Conservation (phyloP, 2,329 filamentous ascomycete species). For the Cladosporium sp. region DNA sequence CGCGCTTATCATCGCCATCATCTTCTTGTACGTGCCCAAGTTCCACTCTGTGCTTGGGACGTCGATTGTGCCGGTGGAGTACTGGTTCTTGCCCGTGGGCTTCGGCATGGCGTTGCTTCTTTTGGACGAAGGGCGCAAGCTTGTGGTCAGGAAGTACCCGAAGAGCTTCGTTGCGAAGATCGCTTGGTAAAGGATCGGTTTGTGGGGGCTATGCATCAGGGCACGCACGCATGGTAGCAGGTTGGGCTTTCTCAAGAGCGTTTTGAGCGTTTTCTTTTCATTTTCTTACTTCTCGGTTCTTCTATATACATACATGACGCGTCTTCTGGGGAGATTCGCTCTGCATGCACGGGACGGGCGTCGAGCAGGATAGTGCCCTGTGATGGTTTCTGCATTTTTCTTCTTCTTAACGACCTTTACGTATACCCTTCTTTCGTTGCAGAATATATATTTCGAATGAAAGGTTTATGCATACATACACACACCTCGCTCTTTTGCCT, state of each 20-base stretch:
- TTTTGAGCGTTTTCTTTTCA: not conserved
- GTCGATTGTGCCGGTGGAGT: slow-evolving; percentile 64
- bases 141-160: slow-evolving; percentile 60
- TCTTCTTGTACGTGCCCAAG: slow-evolving; percentile 64
- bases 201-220: not conserved
- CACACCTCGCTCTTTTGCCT: not conserved
- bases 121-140: slow-evolving; percentile 68
- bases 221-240: not conserved
- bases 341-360: too few species aligned
- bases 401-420: not conserved
- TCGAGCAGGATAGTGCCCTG: not conserved
- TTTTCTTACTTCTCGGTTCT: not conserved
- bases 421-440: not conserved
- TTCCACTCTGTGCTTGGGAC: slow-evolving; percentile 64
- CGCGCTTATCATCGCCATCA: slow-evolving; percentile 66
- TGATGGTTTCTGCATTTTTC: not conserved
- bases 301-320: not conserved
- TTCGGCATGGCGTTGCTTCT: slow-evolving; percentile 67
- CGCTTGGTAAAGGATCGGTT: slow-evolving; percentile 56
- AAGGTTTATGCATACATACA: not conserved
- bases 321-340: not conserved
- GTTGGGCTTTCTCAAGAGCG: not conserved
- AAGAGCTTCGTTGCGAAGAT: slow-evolving; percentile 57
- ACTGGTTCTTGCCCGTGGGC: slow-evolving; percentile 74
- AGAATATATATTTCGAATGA: not conserved